A percentile compares a stretch with the other conserved stretches of the same genome.
Evolutionary conservation across 306 rosid species (phyloP).

Genomic region (Corylus heterophylla): DNA sequence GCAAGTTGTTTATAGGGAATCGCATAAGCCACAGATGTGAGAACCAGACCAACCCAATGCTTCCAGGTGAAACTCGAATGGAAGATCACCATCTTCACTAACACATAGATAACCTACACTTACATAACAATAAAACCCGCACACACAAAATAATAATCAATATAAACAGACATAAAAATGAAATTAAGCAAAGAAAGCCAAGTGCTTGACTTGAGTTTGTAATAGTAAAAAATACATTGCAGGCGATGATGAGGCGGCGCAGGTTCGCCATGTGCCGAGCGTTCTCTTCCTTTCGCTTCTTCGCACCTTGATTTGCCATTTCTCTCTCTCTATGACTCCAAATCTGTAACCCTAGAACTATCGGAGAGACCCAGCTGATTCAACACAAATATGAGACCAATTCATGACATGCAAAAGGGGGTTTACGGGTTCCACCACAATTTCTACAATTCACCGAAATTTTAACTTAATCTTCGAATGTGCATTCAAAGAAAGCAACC

Average conservation of each 20-base stretch:
- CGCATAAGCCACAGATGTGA: constrained; percentile 60
- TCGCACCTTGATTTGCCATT: constrained; percentile 98
- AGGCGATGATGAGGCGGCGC: constrained; percentile 64
- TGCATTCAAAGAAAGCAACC: no score
- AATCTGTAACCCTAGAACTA: background rate
- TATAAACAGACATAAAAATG: background rate
- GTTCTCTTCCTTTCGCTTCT: constrained; percentile 95
- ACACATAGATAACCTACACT: constrained; percentile 17
- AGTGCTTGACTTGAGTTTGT: background rate
- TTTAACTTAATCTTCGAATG: no score
- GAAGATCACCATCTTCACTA: constrained; percentile 61
- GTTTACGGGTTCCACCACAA: no score
- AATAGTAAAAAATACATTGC: constrained; percentile 49
- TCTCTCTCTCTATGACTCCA: background rate
- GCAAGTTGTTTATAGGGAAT: constrained; percentile 73
- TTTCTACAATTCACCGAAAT: no score
- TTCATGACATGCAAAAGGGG: no score
- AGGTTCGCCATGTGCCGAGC: constrained; percentile 80
- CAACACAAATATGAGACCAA: no score
- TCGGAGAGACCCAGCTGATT: background rate
- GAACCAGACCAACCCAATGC: constrained; percentile 69
- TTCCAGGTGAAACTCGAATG: constrained; percentile 79
- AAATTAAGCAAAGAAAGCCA: background rate
- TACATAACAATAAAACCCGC: background rate
- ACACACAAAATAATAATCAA: background rate